Base-by-base conservation (phyloP, 164 flowering plant species). In the Kalanchoe fedtschenkoi region DNA sequence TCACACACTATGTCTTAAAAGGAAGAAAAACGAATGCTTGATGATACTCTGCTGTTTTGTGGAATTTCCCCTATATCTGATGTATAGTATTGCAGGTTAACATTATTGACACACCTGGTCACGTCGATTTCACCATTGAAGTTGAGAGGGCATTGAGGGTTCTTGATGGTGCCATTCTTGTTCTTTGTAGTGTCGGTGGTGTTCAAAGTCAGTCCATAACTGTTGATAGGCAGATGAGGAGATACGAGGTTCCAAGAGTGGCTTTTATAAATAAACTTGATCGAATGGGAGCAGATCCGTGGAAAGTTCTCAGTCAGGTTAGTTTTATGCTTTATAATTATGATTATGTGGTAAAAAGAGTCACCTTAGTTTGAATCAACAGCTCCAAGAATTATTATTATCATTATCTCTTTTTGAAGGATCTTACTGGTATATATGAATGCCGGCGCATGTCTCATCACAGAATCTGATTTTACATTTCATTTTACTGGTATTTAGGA, bases 221-320 rank as follows among this genome's bases (percentile, higher is more conserved):
- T 32, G 97, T 95, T 65, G 99, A 95, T 72, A 73, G 99, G 60
- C 99, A 91, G 75, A 95, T 95, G 99, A 81, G 95, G 77, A 88
- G 99, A 79, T 91, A 95, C 67, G 95, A 87, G 68, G 99, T 95
- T 58, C 97, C 99, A 33, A 81, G 97, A 65, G 69, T 95, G 65
- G 99, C 97, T 34, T 95, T 95, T 72, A 91, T 95, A 5, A 95
- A 95, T 74, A 95, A 95, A 68, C 95, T 95, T 67, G 99, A 95
- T 70, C 78, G 99, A 37, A 95, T 95, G 99, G 99, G 99, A 70
- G 99, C 99, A 22, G 99, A 95, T 74, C 99, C 99, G 0, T 95
- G 97, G 97, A 95, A 88, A 72, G 99, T 95, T 69, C 80, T 95
- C 39, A 81, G 71, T 69, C 99, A 95, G 97, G 97, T 93, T 61